Percentiles rank a stretch among this genome's conserved stretches.
Evolutionary conservation across 2,329 filamentous ascomycete species (phyloP).

Genomic region (Fusarium fujikuroi): DNA sequence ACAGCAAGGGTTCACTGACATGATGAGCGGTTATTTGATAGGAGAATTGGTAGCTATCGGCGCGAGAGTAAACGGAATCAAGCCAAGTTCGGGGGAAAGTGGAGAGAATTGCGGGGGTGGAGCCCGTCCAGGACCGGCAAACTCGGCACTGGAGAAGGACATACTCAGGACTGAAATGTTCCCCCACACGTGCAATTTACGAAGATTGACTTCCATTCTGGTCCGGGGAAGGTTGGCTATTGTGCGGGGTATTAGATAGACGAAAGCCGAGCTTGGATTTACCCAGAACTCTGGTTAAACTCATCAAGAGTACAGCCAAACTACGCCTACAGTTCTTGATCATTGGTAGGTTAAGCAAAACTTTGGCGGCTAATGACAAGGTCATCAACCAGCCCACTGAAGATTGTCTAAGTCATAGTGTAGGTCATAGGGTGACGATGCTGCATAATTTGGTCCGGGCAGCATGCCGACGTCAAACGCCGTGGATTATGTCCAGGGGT

Average conservation of each 20-base stretch:
- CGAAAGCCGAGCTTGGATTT: neutral
- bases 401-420: neutral
- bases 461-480: neutral
- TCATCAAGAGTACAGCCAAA: neutral
- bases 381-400: neutral
- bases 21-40: neutral
- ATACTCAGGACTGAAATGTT: neutral
- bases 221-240: neutral
- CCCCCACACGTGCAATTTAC: neutral
- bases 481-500: neutral
- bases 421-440: neutral
- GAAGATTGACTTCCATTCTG: neutral
- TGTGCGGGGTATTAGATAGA: neutral
- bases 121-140: neutral
- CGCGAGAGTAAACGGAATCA: neutral
- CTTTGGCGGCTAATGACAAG: neutral
- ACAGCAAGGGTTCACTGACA: neutral
- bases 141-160: neutral
- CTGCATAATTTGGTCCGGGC: neutral
- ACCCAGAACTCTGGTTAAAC: neutral
- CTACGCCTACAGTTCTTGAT: too few species aligned
- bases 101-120: neutral
- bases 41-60: neutral
- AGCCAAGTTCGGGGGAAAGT: neutral
- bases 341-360: neutral